These are phyloP conservation scores for Datisca glomerata DNA, from an alignment of 306 rosid species.

Conservation along the genomic window DNA sequence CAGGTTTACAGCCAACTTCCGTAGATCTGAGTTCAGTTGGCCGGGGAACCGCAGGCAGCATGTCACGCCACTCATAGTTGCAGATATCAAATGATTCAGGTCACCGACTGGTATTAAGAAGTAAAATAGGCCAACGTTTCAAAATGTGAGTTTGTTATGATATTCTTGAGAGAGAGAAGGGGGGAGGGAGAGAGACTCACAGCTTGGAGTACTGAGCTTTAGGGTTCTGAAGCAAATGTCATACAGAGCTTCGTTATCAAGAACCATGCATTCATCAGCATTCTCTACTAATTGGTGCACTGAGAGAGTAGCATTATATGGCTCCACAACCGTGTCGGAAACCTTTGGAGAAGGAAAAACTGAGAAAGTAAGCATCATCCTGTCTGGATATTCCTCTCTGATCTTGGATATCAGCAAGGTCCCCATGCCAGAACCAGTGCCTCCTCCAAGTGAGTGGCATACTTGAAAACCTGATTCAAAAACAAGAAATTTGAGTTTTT, in stretches of 20 bases:
- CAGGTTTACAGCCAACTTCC: slow-evolving; percentile 84
- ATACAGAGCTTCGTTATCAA: slow-evolving; percentile 89
- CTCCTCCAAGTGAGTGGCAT: slow-evolving; percentile 95
- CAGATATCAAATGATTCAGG: slow-evolving; percentile 86
- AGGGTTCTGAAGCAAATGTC: slow-evolving; percentile 93
- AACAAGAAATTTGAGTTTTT: too few relatives aligned
- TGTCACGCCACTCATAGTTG: slow-evolving; percentile 93
- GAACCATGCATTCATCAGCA: slow-evolving; percentile 97
- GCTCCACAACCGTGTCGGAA: slow-evolving; percentile 96
- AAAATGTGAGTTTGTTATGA: too few relatives aligned
- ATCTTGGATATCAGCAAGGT: slow-evolving; percentile 81
- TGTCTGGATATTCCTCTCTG: slow-evolving; percentile 86
- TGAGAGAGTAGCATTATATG: slow-evolving; percentile 86
- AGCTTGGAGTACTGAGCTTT: slow-evolving; percentile 95
- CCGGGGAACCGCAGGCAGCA: slow-evolving; percentile 94
- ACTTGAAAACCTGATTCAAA: slow-evolving; percentile 73
- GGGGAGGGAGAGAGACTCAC: slow-evolving; percentile 24
- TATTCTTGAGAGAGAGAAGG: background rate
- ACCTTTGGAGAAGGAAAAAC: slow-evolving; percentile 96
- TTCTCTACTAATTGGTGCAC: slow-evolving; percentile 92
- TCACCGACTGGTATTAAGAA: slow-evolving; percentile 56
- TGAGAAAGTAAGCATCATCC: slow-evolving; percentile 93
- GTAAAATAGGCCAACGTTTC: background rate
- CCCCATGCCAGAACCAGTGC: slow-evolving; percentile 95
- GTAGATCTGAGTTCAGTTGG: slow-evolving; percentile 76